Evolutionary conservation across 257 asterid species (phyloP).

Genomic region (Jacaranda copaia): DNA sequence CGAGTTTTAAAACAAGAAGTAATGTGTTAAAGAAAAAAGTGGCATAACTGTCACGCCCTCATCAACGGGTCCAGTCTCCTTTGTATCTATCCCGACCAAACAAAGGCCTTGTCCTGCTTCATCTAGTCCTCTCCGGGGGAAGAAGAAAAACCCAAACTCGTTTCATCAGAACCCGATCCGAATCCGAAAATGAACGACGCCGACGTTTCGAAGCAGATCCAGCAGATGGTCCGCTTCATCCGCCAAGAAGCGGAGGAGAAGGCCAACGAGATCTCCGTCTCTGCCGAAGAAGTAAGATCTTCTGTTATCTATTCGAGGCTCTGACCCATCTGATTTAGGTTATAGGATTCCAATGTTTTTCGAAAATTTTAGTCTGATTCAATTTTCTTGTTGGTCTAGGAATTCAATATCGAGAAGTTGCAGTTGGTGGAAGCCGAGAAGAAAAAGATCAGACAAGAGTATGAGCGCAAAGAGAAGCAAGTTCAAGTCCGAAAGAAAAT

Average conservation of each 20-base stretch:
- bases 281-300: conserved; percentile 84
- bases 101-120: conserved; percentile 10
- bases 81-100: background rate
- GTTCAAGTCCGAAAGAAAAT: conserved; percentile 85
- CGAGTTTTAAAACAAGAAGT: background rate
- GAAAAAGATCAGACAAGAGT: conserved; percentile 95
- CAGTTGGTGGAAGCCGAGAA: conserved; percentile 97
- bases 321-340: conserved; percentile 15
- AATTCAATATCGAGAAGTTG: conserved; percentile 97
- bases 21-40: background rate
- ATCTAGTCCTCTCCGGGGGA: conserved; percentile 1
- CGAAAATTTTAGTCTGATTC: conserved; percentile 14
- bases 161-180: conserved; percentile 38
- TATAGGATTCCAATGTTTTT: conserved; percentile 1
- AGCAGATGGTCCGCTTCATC: conserved; percentile 99
- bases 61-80: conserved; percentile 16
- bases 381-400: conserved; percentile 52
- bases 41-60: background rate
- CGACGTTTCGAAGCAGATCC: conserved; percentile 97
- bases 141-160: background rate
- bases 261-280: conserved; percentile 93
- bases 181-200: conserved; percentile 80
- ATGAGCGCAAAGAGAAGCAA: conserved; percentile 93
- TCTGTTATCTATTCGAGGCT: conserved; percentile 2
- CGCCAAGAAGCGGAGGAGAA: conserved; percentile 98